A percentile compares a stretch with the other conserved stretches of the same genome.
Conservation (phyloP, 1,139 yeast genomes). For the Hansenula sp. region DNA sequence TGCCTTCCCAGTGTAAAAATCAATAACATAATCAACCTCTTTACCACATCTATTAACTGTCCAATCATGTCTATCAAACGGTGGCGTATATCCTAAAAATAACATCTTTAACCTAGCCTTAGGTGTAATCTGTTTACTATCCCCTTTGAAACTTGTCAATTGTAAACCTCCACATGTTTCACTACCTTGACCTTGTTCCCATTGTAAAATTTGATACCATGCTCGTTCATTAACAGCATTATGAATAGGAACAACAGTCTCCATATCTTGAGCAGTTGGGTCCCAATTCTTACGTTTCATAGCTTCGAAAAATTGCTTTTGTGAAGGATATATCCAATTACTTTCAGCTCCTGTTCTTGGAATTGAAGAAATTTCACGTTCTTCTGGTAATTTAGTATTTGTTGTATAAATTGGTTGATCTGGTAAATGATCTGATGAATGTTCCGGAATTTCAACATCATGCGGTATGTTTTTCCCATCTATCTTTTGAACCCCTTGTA, state of each 20-base stretch:
- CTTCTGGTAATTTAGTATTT: constrained; percentile 48
- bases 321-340: constrained; percentile 95
- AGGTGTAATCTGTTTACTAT: constrained; percentile 80
- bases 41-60: constrained; percentile 82
- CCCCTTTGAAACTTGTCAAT: constrained; percentile 85
- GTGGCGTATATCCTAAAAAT: constrained; percentile 59
- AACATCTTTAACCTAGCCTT: constrained; percentile 76
- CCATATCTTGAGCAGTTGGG: constrained; percentile 81
- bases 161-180: constrained; percentile 82
- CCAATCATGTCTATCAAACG: constrained; percentile 98
- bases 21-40: constrained; percentile 85
- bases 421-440: constrained; percentile 38
- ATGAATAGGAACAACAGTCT: constrained; percentile 88
- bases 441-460: constrained; percentile 33
- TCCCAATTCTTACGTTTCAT: constrained; percentile 90
- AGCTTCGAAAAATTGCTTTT: constrained; percentile 91
- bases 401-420: constrained; percentile 27
- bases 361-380: constrained; percentile 76
- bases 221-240: constrained; percentile 92
- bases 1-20: constrained; percentile 72
- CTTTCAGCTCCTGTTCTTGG: constrained; percentile 65
- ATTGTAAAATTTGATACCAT: constrained; percentile 77
- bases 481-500: constrained; percentile 31
- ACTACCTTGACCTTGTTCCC: constrained; percentile 71
- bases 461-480: constrained; percentile 30